Percentiles rank a stretch among this genome's conserved stretches.
These are phyloP conservation scores for Cryphonectria radicalis DNA, from an alignment of 2,329 filamentous ascomycete species.

Conservation along the genomic window DNA sequence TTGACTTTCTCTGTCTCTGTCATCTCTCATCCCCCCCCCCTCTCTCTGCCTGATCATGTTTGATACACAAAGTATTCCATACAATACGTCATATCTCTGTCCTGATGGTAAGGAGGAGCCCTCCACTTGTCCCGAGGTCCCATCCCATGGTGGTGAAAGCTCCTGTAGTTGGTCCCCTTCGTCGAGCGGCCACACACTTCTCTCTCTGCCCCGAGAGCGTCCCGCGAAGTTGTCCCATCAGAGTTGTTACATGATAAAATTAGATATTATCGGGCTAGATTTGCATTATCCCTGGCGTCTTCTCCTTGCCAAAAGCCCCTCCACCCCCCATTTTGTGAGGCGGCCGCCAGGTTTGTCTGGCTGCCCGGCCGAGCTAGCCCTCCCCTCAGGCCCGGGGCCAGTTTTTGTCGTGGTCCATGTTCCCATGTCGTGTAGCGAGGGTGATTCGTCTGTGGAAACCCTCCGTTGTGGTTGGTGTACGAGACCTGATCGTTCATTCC, in stretches of 20 bases:
- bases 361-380: conserved; percentile 40
- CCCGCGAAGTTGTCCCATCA: conserved; percentile 32
- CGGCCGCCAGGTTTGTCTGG: conserved; percentile 19
- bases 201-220: conserved; percentile 16
- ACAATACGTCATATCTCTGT: conserved; percentile 23
- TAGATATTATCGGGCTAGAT: conserved; percentile 48
- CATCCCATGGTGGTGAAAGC: conserved; percentile 4
- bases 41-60: conserved; percentile 15
- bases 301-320: conserved; percentile 7
- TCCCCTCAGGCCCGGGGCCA: conserved; percentile 37
- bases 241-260: conserved; percentile 41
- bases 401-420: conserved; percentile 30
- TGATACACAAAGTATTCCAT: conserved; percentile 22
- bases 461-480: conserved; percentile 30
- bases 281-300: conserved; percentile 26
- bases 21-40: neutral
- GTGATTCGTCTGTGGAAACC: conserved; percentile 31
- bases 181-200: neutral
- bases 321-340: conserved; percentile 17
- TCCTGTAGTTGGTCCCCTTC: conserved; percentile 15
- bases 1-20: conserved; percentile 11
- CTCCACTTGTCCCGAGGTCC: neutral
- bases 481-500: conserved; percentile 23
- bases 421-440: conserved; percentile 24
- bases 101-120: conserved; percentile 21